Evolutionary conservation across 2,329 filamentous ascomycete species (phyloP).

Genomic region (Trichoderma sp.): DNA sequence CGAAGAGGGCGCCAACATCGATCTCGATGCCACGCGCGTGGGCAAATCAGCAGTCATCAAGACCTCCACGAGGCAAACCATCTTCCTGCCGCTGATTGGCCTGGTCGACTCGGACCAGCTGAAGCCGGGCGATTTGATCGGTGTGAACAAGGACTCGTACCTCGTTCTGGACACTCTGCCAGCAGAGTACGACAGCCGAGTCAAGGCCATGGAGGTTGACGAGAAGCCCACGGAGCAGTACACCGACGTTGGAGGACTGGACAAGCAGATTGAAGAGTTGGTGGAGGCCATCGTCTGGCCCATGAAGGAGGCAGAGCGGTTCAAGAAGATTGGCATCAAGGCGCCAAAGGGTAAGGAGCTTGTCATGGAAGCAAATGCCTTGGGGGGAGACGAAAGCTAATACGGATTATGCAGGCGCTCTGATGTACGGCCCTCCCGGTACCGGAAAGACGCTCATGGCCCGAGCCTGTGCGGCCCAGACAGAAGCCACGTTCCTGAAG

Average conservation of each 20-base stretch:
- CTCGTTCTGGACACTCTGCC: slow-evolving; percentile 94
- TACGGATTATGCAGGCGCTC: slow-evolving; percentile 71
- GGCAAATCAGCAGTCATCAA: slow-evolving; percentile 99
- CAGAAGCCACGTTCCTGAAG: slow-evolving; percentile 97
- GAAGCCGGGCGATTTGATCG: slow-evolving; percentile 94
- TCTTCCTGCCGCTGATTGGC: slow-evolving; percentile 95
- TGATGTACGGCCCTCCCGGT: slow-evolving; percentile 96
- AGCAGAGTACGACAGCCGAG: slow-evolving; percentile 96
- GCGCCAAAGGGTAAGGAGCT: slow-evolving; percentile 80
- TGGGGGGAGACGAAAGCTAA: background rate
- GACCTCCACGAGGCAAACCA: slow-evolving; percentile 96
- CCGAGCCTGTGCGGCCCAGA: slow-evolving; percentile 94
- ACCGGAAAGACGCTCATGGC: slow-evolving; percentile 91
- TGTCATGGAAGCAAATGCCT: background rate
- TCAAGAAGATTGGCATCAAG: slow-evolving; percentile 99
- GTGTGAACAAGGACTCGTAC: slow-evolving; percentile 99
- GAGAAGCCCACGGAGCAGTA: slow-evolving; percentile 99
- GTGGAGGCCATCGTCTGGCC: slow-evolving; percentile 99
- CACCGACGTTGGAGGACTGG: slow-evolving; percentile 92
- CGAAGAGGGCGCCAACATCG: slow-evolving; percentile 98
- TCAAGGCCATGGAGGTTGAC: slow-evolving; percentile 99
- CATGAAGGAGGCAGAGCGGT: slow-evolving; percentile 98
- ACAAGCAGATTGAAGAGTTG: slow-evolving; percentile 98
- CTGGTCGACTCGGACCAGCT: slow-evolving; percentile 93
- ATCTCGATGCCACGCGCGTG: slow-evolving; percentile 92